Percentiles rank a stretch among this genome's conserved stretches.
phyloP scores from a whole-genome alignment of 805 yeast genomes.

The Myxozyma udenii region DNA sequence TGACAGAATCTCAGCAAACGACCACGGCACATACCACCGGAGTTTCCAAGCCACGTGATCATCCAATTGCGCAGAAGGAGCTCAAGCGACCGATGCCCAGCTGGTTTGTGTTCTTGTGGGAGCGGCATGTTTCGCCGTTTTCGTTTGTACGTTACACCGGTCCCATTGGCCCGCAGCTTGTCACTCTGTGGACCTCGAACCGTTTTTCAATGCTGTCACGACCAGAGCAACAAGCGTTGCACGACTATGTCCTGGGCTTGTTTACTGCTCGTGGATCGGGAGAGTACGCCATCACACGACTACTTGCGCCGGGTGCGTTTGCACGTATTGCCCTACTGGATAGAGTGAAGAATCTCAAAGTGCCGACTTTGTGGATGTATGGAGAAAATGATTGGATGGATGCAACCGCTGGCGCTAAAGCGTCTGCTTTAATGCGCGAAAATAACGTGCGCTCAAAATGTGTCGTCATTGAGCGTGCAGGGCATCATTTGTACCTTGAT shows the following conservation, averaged over 20 bases:
- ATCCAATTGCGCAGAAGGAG: slow-evolving; percentile 24
- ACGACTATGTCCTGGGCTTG: slow-evolving; percentile 75
- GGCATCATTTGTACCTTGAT: slow-evolving; percentile 73
- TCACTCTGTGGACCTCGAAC: slow-evolving; percentile 85
- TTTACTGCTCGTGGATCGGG: slow-evolving; percentile 89
- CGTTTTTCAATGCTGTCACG: slow-evolving; percentile 60
- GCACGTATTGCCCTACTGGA: slow-evolving; percentile 70
- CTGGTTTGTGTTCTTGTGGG: slow-evolving; percentile 84
- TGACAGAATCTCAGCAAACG: slow-evolving; percentile 7
- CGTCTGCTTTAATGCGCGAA: slow-evolving; percentile 32
- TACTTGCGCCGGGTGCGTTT: slow-evolving; percentile 86
- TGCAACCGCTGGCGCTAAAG: slow-evolving; percentile 41
- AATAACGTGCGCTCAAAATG: slow-evolving; percentile 35
- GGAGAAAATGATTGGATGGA: slow-evolving; percentile 79
- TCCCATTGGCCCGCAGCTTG: slow-evolving; percentile 77
- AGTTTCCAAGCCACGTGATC: slow-evolving; percentile 22
- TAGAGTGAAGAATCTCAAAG: slow-evolving; percentile 51
- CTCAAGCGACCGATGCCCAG: slow-evolving; percentile 53
- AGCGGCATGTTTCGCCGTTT: slow-evolving; percentile 81
- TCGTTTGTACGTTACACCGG: slow-evolving; percentile 72
- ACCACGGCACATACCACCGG: slow-evolving; percentile 20
- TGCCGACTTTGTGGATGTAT: slow-evolving; percentile 77
- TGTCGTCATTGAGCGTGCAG: slow-evolving; percentile 50
- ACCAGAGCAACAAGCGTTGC: slow-evolving; percentile 55
- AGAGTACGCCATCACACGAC: slow-evolving; percentile 81